phyloP scores from a whole-genome alignment of 176 grass and related monocot species.

The Bolboschoenus planiculmis region DNA sequence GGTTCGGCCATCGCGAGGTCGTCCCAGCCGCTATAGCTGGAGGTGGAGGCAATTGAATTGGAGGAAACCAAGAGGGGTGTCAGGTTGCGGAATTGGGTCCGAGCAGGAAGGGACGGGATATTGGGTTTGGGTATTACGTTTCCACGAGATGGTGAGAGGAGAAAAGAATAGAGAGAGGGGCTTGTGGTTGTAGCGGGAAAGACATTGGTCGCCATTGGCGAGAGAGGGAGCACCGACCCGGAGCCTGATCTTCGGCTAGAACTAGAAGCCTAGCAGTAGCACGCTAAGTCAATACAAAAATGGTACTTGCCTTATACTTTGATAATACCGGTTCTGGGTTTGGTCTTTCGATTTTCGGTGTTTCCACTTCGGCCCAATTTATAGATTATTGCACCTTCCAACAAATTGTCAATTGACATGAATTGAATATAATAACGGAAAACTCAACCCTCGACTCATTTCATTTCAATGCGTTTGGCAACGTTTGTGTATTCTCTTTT shows the following conservation, averaged over 20 bases:
- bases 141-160: background rate
- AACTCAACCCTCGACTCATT: too few relatives aligned
- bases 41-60: conserved; percentile 5
- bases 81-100: background rate
- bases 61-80: background rate
- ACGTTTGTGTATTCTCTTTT: too few relatives aligned
- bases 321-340: background rate
- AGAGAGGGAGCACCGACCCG: background rate
- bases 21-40: conserved; percentile 58
- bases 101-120: background rate
- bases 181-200: background rate
- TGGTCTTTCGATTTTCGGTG: background rate
- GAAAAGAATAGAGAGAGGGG: background rate
- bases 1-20: conserved; percentile 38
- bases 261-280: background rate
- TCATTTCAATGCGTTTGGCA: too few relatives aligned
- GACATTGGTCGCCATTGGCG: conserved; percentile 1
- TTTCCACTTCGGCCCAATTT: background rate
- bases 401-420: too few relatives aligned
- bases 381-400: too few relatives aligned
- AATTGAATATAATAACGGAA: too few relatives aligned
- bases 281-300: too few relatives aligned
- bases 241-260: background rate
- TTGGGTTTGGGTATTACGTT: background rate
- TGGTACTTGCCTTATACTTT: too few relatives aligned